phyloP scores from a whole-genome alignment of 2,329 filamentous ascomycete species.

The Botryotinia convoluta region DNA sequence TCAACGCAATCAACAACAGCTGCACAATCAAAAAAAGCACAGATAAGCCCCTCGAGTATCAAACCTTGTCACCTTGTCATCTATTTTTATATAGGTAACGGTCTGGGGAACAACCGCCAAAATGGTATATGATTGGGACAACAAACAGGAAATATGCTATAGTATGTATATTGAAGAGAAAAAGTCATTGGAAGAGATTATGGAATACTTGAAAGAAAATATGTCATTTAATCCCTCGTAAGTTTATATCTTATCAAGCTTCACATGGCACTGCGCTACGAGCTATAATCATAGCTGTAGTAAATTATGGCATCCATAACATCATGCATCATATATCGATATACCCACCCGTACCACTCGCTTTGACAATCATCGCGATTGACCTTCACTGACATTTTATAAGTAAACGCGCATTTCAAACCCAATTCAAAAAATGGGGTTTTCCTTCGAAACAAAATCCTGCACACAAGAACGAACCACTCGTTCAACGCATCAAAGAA shows the following conservation, averaged over 20 bases:
- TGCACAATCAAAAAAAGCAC: constrained; percentile 17
- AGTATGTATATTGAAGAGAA: constrained; percentile 76
- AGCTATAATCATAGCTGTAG: constrained; percentile 10
- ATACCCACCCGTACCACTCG: constrained; percentile 28
- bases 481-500: constrained; percentile 69
- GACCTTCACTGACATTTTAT: background rate
- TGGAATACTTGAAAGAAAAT: constrained; percentile 63
- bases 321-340: constrained; percentile 8
- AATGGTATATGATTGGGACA: constrained; percentile 62
- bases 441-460: constrained; percentile 74
- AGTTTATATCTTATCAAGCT: constrained; percentile 6
- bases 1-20: constrained; percentile 20
- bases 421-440: constrained; percentile 73
- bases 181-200: constrained; percentile 70
- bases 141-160: constrained; percentile 63
- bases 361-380: constrained; percentile 22
- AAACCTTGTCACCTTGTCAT: background rate
- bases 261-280: background rate
- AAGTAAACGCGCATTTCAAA: constrained; percentile 74
- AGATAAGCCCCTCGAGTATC: background rate
- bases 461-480: constrained; percentile 64
- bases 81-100: background rate
- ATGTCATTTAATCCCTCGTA: constrained; percentile 52
- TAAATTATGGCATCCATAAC: constrained; percentile 28
- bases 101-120: constrained; percentile 19